Evolutionary conservation across 2,329 filamentous ascomycete genomes (phyloP), one percentile per base, ranked within the genome.

Genomic region (Cladosporium halotolerans): DNA sequence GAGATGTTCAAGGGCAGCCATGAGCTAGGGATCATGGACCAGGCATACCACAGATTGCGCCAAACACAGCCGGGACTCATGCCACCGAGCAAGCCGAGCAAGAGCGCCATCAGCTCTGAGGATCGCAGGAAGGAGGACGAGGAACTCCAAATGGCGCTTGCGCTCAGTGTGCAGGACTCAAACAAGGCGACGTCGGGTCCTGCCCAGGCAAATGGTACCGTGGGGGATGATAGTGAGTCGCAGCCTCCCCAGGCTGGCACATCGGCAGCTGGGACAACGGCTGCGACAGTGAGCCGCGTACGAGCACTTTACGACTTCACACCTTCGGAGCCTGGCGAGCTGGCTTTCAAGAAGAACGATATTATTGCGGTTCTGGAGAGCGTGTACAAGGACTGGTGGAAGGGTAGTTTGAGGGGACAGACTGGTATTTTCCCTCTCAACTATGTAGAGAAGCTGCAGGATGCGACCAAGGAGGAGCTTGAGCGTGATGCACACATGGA

Each of bases 311-410:
- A 89, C 68, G 93, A 99, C 70, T 99, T 99, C 70, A 84, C 87
- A 47, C 92, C 93, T 2, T 95, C 91, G 0, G 93, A 99, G 70
- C 83, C 90, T 0, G 93, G 92, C 45, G 93, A 99, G 74, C 77
- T 99, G 57, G 90, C 95, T 62, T 99, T 99, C 70, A 87, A 91
- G 62, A 96, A 95, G 73, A 92, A 93, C 28, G 93, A 99, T 68
- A 86, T 97, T 39, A 99, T 99, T 69, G 92, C 93, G 1, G 93
- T 99, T 13, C 78, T 99, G 39, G 93, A 97, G 72, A 96, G 91
- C 1, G 93, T 97, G 1, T 99, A 95, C 75, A 99, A 97, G 72
- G 93, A 99, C 71, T 99, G 93, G 93, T 99, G 93, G 93, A 92
- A 95, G 63, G 93, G 93, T 1, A 95, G 91, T 40, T 76, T 99